Evolutionary conservation across 768 basidiomycete genomes (phyloP).

Genomic region (Tylopilus subfusipes): DNA sequence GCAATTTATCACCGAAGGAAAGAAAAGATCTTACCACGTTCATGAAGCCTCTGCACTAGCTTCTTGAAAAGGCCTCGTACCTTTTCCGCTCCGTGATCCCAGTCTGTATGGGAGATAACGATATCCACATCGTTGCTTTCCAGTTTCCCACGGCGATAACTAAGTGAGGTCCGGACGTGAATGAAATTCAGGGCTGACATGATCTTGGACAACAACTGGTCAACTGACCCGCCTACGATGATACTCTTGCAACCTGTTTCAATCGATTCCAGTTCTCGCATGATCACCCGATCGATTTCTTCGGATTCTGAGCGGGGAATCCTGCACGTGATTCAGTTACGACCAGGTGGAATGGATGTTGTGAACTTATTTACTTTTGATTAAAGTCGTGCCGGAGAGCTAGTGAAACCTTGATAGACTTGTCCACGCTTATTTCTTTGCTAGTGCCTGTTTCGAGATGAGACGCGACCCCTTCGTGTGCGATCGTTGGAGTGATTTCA

Average conservation of each 20-base stretch:
- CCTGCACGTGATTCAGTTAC: slow-evolving; percentile 29
- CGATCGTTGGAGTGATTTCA: slow-evolving; percentile 37
- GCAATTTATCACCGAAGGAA: background rate
- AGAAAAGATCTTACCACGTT: slow-evolving; percentile 44
- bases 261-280: slow-evolving; percentile 60
- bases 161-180: slow-evolving; percentile 24
- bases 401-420: slow-evolving; percentile 55
- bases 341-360: background rate
- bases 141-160: slow-evolving; percentile 81
- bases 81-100: slow-evolving; percentile 38
- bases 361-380: slow-evolving; percentile 37
- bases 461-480: slow-evolving; percentile 20
- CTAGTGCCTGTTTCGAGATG: slow-evolving; percentile 19
- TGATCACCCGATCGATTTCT: slow-evolving; percentile 65
- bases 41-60: slow-evolving; percentile 55
- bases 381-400: slow-evolving; percentile 56
- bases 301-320: slow-evolving; percentile 78
- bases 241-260: slow-evolving; percentile 68
- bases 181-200: background rate
- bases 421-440: slow-evolving; percentile 31
- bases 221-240: slow-evolving; percentile 74
- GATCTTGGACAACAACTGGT: background rate
- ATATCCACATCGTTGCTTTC: slow-evolving; percentile 88
- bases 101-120: slow-evolving; percentile 71
- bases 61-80: slow-evolving; percentile 62